These are phyloP conservation scores for Chloris gayana DNA, from an alignment of 176 grass and related monocot species.

Conservation along the genomic window DNA sequence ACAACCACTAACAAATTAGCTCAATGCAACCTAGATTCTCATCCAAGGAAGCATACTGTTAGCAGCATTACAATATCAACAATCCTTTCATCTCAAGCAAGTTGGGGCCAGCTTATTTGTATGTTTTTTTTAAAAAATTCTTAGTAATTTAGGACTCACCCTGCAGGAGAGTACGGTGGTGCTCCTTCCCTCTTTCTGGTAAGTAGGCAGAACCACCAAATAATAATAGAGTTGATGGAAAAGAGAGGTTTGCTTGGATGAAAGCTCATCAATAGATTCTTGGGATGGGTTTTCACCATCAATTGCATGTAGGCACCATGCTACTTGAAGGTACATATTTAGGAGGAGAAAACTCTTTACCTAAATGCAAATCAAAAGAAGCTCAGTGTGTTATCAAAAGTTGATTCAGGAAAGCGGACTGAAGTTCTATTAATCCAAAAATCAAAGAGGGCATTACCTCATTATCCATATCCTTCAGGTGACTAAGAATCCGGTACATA, in stretches of 20 bases:
- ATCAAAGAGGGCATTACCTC: conserved; percentile 53
- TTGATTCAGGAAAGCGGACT: conserved; percentile 10
- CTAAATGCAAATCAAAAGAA: conserved; percentile 45
- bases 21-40: background rate
- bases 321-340: conserved; percentile 94
- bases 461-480: conserved; percentile 91
- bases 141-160: conserved; percentile 56
- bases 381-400: conserved; percentile 15
- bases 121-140: conserved; percentile 8
- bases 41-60: background rate
- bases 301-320: conserved; percentile 83
- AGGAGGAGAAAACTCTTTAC: conserved; percentile 96
- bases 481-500: conserved; percentile 75
- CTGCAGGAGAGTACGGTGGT: conserved; percentile 79
- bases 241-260: conserved; percentile 73
- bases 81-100: background rate
- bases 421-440: conserved; percentile 40
- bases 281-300: conserved; percentile 73
- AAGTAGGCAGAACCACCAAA: conserved; percentile 62
- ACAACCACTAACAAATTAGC: conserved; percentile 13
- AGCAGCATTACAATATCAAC: background rate
- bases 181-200: conserved; percentile 77
- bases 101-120: background rate
- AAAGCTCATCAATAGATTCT: conserved; percentile 64
- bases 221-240: conserved; percentile 83